Evolutionary conservation across 2,329 filamentous ascomycete genomes (phyloP).

Genomic region (Stromatinia cepivora): DNA sequence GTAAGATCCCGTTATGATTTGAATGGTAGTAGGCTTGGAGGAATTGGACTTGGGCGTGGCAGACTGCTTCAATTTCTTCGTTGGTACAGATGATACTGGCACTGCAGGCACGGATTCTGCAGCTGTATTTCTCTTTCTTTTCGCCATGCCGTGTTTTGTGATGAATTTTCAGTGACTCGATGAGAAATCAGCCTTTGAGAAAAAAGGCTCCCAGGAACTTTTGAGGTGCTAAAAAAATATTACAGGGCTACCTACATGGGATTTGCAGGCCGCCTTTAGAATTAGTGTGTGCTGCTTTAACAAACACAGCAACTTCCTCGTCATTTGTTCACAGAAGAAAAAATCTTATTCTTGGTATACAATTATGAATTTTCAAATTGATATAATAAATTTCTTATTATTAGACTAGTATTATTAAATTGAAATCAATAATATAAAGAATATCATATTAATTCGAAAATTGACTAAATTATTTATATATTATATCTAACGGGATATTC

Average conservation of each 20-base stretch:
- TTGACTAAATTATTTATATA: too few relatives aligned
- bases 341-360: too few relatives aligned
- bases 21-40: slow-evolving; percentile 59
- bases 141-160: slow-evolving; percentile 33
- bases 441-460: too few relatives aligned
- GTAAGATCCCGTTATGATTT: slow-evolving; percentile 91
- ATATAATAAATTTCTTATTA: too few relatives aligned
- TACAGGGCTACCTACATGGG: slow-evolving; percentile 14
- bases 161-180: background rate
- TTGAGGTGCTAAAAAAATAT: slow-evolving; percentile 13
- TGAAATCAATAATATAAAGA: too few relatives aligned
- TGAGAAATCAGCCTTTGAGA: slow-evolving; percentile 6
- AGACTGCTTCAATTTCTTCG: slow-evolving; percentile 37
- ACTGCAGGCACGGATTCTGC: slow-evolving; percentile 26
- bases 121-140: slow-evolving; percentile 39
- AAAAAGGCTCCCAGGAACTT: slow-evolving; percentile 17
- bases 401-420: too few relatives aligned
- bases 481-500: too few relatives aligned
- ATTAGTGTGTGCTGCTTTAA: background rate
- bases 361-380: too few relatives aligned
- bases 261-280: background rate
- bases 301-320: background rate
- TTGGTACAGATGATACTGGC: slow-evolving; percentile 22
- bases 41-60: slow-evolving; percentile 31
- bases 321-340: too few relatives aligned